Evolutionary conservation across 2,329 filamentous ascomycete species (phyloP).

Genomic region (Trichoderma gracile): DNA sequence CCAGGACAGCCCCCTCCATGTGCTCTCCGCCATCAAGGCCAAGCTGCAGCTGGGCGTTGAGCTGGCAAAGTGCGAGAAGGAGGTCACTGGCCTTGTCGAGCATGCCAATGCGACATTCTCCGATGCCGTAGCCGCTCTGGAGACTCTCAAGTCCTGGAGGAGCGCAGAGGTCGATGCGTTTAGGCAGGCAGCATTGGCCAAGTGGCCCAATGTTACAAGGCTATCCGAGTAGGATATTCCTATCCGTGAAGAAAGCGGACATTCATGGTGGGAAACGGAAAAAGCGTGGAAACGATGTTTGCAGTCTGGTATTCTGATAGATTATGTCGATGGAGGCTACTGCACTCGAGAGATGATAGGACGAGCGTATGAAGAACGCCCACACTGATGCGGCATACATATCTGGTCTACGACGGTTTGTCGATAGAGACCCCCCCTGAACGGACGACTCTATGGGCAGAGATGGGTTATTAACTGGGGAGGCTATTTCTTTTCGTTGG

Average conservation of each 20-base stretch:
- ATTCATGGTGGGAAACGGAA: neutral
- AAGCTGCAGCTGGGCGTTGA: constrained; percentile 61
- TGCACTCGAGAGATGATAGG: neutral
- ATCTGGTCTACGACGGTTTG: neutral
- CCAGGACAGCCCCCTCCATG: constrained; percentile 60
- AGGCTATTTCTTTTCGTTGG: neutral
- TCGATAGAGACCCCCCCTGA: neutral
- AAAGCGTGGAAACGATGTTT: neutral
- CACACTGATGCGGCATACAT: constrained; percentile 3
- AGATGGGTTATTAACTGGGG: neutral
- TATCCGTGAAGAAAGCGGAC: neutral
- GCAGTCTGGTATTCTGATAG: constrained; percentile 2
- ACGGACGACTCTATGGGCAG: neutral
- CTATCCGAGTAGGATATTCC: constrained; percentile 37
- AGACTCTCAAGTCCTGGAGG: constrained; percentile 50
- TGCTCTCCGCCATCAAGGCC: constrained; percentile 63
- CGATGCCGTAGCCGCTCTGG: constrained; percentile 53
- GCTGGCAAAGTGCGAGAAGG: constrained; percentile 59
- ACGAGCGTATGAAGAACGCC: neutral
- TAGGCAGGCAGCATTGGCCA: constrained; percentile 49
- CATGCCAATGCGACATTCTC: constrained; percentile 52
- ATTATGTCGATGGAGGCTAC: neutral
- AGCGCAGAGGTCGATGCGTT: constrained; percentile 52
- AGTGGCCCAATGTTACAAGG: constrained; percentile 53
- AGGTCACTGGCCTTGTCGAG: constrained; percentile 60